Percentiles rank a stretch among this genome's conserved stretches.
These are phyloP conservation scores for Actinomortierella wolfii DNA, from an alignment of 371 early-diverging fungal genomes.

Conservation along the genomic window DNA sequence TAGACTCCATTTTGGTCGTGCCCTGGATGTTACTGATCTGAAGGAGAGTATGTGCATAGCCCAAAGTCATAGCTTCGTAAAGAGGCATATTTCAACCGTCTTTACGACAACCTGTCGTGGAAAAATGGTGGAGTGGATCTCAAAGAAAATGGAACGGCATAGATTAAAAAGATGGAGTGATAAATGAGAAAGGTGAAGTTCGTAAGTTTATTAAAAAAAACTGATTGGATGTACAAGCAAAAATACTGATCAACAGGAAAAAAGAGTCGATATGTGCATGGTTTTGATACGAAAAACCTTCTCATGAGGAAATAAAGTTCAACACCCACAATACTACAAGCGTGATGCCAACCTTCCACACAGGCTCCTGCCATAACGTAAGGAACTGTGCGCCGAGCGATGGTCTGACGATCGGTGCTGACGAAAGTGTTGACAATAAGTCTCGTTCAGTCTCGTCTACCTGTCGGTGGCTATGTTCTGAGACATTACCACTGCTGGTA, in stretches of 20 bases:
- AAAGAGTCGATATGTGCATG: too few species aligned
- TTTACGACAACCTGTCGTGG: too few species aligned
- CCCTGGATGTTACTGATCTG: too few species aligned
- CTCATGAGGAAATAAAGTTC: slow-evolving; percentile 3
- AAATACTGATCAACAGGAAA: too few species aligned
- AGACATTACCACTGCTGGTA: not conserved
- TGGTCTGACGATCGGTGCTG: not conserved
- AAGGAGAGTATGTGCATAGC: too few species aligned
- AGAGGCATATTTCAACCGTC: too few species aligned
- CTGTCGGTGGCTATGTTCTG: not conserved
- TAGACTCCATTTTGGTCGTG: too few species aligned
- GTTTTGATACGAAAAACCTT: too few species aligned
- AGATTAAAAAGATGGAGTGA: not conserved
- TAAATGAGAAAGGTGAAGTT: not conserved
- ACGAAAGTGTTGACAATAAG: not conserved
- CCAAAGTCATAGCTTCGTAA: too few species aligned
- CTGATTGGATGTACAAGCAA: too few species aligned
- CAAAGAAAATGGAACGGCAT: not conserved
- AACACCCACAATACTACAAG: slow-evolving; percentile 21
- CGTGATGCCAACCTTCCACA: slow-evolving; percentile 24
- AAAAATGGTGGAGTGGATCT: not conserved
- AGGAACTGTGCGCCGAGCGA: slow-evolving; percentile 9
- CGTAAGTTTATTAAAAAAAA: not conserved
- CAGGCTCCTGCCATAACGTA: slow-evolving; percentile 20
- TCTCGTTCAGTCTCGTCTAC: not conserved